Base-by-base conservation (phyloP, 768 basidiomycete species). In the Auriculariales sp. region DNA sequence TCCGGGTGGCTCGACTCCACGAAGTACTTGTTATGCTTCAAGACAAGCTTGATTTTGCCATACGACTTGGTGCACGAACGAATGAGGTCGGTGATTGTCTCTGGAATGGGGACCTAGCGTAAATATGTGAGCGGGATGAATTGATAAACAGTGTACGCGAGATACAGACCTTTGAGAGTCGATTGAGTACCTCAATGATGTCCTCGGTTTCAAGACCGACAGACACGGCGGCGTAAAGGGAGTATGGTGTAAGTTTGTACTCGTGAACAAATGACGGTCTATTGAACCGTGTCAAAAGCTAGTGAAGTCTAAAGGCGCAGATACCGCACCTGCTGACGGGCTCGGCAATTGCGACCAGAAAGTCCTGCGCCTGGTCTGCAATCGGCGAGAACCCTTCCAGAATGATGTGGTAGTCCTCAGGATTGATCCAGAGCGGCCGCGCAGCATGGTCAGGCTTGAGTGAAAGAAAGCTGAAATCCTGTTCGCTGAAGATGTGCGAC, bases 241-340 rank as follows among this genome's bases (percentile, higher is more conserved):
- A 98, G 66, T 98, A 95, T 39, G 92, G 84, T 51, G 94, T 98
- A 61, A 99, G 79, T 68, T 94, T 91, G 74, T 98, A 99, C 71
- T 98, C 95, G 69, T 99, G 94, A 54, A 98, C 93, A 68, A 94
- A 91, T 45, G 90, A 82, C 48, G 95, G 95, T 72, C 94, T 94
- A 56, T 27, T 33, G 50, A 55, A 34, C 42, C 33, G 53, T n/a
- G n/a, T n/a, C n/a, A 17, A 22, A 61, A 22, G n/a, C 44, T 42
- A 36, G 29, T 14, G 14, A 11, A 34, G 25, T 12, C n/a, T 11
- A 27, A 12, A 7, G n/a, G 28, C 11, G 19, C 25, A 19, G 14
- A n/a, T n/a, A 59, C 71, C 87, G 66, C 66, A 94, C 92, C 92
- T 83, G 74, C 92, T 97, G 59, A 98, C 92, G 57, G 95, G 95